Conservation (phyloP, 2,329 filamentous ascomycete genomes). For the Geosmithia flava region DNA sequence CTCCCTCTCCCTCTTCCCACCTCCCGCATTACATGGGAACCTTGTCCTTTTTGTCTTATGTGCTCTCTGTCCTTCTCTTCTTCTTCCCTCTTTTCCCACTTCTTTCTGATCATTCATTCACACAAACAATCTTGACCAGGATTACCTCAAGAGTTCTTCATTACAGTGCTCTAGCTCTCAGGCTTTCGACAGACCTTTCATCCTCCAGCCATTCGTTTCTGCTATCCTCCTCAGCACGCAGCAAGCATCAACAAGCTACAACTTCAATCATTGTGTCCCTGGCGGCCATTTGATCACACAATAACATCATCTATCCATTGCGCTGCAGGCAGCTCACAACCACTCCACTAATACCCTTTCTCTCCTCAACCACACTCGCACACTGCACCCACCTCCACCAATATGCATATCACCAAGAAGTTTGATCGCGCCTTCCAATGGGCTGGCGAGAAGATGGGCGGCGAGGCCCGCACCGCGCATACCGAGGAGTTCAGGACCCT, state of each 20-base stretch:
- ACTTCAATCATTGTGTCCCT: background rate
- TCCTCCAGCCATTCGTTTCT: background rate
- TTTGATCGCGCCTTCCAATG: slow-evolving; percentile 95
- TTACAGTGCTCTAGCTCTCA: too few species aligned
- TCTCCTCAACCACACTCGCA: background rate
- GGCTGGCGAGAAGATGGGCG: slow-evolving; percentile 93
- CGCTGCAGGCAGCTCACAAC: background rate
- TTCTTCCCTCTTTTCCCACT: background rate
- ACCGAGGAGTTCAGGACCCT: slow-evolving; percentile 86
- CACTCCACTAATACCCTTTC: background rate
- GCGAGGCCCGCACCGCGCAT: slow-evolving; percentile 73
- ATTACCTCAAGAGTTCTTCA: too few species aligned
- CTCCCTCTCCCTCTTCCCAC: background rate
- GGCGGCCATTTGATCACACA: background rate
- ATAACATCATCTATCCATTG: background rate
- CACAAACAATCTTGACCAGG: too few species aligned
- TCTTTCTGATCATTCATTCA: background rate
- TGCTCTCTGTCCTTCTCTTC: background rate
- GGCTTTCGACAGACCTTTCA: too few species aligned
- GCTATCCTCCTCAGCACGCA: background rate
- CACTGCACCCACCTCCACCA: slow-evolving; percentile 3
- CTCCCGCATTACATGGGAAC: background rate
- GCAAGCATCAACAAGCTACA: background rate
- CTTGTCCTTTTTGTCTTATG: too few species aligned
- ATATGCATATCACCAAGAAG: slow-evolving; percentile 61